Evolutionary conservation across 768 basidiomycete genomes (phyloP).

Genomic region (Xanthoconium stramineum): DNA sequence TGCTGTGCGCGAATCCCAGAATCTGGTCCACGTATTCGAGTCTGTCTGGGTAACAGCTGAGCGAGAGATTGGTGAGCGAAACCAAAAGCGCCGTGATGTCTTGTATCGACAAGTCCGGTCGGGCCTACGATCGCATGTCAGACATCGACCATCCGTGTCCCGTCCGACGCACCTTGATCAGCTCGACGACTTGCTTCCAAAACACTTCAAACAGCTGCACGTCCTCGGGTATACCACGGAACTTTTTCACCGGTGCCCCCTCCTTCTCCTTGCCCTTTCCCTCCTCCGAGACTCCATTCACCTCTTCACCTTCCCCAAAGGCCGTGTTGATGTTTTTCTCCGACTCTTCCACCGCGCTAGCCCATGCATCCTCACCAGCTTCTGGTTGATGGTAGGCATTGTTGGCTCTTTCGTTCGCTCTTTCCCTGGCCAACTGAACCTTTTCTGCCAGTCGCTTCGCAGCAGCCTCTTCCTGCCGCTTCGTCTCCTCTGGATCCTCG

Average conservation of each 20-base stretch:
- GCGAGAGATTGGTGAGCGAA: slow-evolving; percentile 89
- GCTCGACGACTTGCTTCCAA: slow-evolving; percentile 96
- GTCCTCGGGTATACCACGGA: slow-evolving; percentile 92
- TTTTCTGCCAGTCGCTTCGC: slow-evolving; percentile 84
- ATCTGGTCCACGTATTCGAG: slow-evolving; percentile 98
- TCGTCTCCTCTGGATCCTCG: slow-evolving; percentile 93
- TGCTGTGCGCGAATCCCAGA: slow-evolving; percentile 81
- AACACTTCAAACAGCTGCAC: slow-evolving; percentile 98
- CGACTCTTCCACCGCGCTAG: slow-evolving; percentile 18
- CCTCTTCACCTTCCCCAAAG: neutral
- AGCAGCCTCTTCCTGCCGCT: slow-evolving; percentile 89
- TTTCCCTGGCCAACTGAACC: slow-evolving; percentile 71
- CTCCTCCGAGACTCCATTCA: slow-evolving; percentile 24
- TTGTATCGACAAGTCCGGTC: slow-evolving; percentile 95
- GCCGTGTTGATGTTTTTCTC: slow-evolving; percentile 14
- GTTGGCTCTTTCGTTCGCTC: slow-evolving; percentile 45
- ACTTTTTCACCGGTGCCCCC: slow-evolving; percentile 62
- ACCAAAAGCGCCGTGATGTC: slow-evolving; percentile 96
- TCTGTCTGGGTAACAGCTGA: slow-evolving; percentile 96
- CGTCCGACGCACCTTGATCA: slow-evolving; percentile 75
- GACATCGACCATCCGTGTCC: neutral
- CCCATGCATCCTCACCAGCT: slow-evolving; percentile 26
- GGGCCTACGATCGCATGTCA: slow-evolving; percentile 55
- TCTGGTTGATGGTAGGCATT: slow-evolving; percentile 47
- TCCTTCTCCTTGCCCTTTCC: slow-evolving; percentile 54